Evolutionary conservation across 768 basidiomycete species (phyloP), one percentile per base, ranked within the genome.

Genomic region (Ramaria rubella): DNA sequence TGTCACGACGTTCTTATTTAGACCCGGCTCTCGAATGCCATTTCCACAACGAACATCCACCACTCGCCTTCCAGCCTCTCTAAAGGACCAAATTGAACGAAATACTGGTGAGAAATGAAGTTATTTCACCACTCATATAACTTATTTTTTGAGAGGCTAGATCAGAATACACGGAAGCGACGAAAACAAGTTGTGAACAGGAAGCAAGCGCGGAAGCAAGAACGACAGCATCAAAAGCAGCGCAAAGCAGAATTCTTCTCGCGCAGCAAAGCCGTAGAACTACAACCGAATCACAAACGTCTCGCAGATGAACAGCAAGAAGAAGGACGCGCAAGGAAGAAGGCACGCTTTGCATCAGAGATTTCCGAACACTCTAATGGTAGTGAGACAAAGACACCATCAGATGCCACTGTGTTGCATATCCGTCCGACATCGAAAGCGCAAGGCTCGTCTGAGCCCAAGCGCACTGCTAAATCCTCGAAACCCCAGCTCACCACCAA

Each of bases 191-290:
- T 68, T 38, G 44, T 63, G 24, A 76, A 77, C 46, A 77, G 86
- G 55, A 88, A 82, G 66, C 85, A 86, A 48, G 65, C 77, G 14
- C 73, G 87, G 42, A 90, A 85, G 65, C 77, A 82, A 62, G 79
- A 78, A 27, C 77, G 87, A n/a, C 58, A 72, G 1, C 74, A 73
- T 44, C 74, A 74, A 50, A 91, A 87, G 66, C 76, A 80, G 63
- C 77, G 80, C 44, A 88, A 81, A 63, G 83, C 85, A 0, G 72
- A 76, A 36, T 80, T 78, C 64, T 86, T 85, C 67, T 73, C 78
- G 4, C 66, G 67, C 8, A 50, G 34, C 15, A 59, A 59, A 30
- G 57, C 60, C 40, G 36, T 30, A 46, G 49, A 55, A 24, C 70
- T 38, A 19, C 33, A 12, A 21, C 43, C 11, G 24, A 49, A 40